Percentiles rank a stretch among this genome's conserved stretches.
These are phyloP conservation scores for Tremella fuciformis DNA, from an alignment of 768 basidiomycete species.

Conservation along the genomic window DNA sequence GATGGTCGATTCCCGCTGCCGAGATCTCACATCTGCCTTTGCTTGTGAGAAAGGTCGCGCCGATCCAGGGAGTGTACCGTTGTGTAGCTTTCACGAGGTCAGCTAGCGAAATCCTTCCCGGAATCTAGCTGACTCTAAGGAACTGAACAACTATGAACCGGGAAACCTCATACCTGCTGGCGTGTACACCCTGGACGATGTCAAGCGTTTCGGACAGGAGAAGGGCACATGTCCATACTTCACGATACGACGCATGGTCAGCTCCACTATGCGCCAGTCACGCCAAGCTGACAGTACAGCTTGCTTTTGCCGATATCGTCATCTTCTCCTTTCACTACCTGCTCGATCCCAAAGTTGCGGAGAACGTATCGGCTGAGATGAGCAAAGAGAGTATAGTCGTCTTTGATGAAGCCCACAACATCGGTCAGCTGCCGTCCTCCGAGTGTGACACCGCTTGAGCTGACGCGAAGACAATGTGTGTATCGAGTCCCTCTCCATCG, in stretches of 20 bases:
- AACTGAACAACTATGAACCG: slow-evolving; percentile 73
- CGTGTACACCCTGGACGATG: slow-evolving; percentile 90
- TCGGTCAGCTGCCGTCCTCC: slow-evolving; percentile 60
- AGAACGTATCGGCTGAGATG: slow-evolving; percentile 96
- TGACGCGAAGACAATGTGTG: slow-evolving; percentile 80
- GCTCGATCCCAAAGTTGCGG: slow-evolving; percentile 96
- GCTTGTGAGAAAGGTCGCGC: slow-evolving; percentile 77
- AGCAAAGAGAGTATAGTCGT: slow-evolving; percentile 98
- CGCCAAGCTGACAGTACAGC: slow-evolving; percentile 56
- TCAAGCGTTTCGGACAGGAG: slow-evolving; percentile 81
- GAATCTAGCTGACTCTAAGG: slow-evolving; percentile 57
- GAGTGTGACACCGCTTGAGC: not conserved
- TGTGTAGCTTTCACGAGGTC: slow-evolving; percentile 97
- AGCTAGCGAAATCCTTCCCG: slow-evolving; percentile 24
- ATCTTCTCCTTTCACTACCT: slow-evolving; percentile 99
- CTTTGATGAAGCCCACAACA: slow-evolving; percentile 99
- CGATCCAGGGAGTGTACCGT: slow-evolving; percentile 82
- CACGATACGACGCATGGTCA: slow-evolving; percentile 88
- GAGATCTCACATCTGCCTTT: slow-evolving; percentile 84
- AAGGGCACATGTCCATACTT: slow-evolving; percentile 92
- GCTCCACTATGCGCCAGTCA: slow-evolving; percentile 22
- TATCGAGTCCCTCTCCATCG: slow-evolving; percentile 96
- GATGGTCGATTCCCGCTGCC: slow-evolving; percentile 92
- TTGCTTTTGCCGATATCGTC: slow-evolving; percentile 91
- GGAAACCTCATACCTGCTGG: slow-evolving; percentile 79